Percentiles rank a stretch among this genome's conserved stretches.
phyloP scores from a whole-genome alignment of 495 filamentous ascomycete species.

The Aspergillus coremiiformis region DNA sequence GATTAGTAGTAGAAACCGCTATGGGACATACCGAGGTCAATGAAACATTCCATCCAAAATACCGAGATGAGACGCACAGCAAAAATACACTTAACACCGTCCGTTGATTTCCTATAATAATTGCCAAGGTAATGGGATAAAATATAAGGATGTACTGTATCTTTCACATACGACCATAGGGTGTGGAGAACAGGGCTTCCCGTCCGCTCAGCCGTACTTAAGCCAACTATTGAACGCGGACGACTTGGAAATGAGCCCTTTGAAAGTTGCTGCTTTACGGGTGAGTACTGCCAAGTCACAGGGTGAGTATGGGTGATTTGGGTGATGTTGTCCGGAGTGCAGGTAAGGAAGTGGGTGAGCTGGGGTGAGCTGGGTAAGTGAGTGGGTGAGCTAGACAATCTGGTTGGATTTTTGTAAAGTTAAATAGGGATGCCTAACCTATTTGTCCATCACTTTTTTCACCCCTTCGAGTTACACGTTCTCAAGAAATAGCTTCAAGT shows the following conservation, averaged over 20 bases:
- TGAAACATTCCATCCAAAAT: too few relatives aligned
- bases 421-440: background rate
- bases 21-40: too few relatives aligned
- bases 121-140: too few relatives aligned
- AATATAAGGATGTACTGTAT: too few relatives aligned
- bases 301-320: constrained; percentile 1
- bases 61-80: too few relatives aligned
- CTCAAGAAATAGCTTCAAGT: background rate
- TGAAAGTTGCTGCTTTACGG: background rate
- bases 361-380: background rate
- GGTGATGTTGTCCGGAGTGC: too few relatives aligned
- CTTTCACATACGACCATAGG: too few relatives aligned
- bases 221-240: constrained; percentile 40
- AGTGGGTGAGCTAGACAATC: background rate
- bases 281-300: background rate
- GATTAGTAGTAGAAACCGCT: too few relatives aligned
- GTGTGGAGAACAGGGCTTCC: too few relatives aligned
- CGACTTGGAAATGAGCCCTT: constrained; percentile 20
- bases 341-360: background rate
- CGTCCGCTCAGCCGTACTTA: too few relatives aligned
- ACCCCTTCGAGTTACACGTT: background rate
- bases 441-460: background rate
- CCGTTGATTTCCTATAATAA: too few relatives aligned
- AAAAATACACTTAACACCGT: too few relatives aligned
- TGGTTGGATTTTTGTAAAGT: background rate